Evolutionary conservation across 2,329 filamentous ascomycete species (phyloP).

Genomic region (Aphanoascus verrucosus): DNA sequence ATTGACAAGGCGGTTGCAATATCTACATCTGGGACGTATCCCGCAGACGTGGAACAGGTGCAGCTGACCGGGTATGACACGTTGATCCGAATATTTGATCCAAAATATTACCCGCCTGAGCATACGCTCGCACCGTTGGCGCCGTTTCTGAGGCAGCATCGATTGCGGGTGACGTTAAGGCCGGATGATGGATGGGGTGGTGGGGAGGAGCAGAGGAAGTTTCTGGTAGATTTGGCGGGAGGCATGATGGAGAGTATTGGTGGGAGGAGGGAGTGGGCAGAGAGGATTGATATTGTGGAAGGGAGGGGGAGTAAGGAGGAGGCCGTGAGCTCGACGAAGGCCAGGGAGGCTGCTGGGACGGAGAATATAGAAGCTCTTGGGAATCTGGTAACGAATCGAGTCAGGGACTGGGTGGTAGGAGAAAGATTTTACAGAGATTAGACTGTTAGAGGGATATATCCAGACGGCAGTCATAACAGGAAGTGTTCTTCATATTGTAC

Average conservation of each 20-base stretch:
- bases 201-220: slow-evolving; percentile 31
- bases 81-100: slow-evolving; percentile 38
- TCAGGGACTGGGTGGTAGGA: slow-evolving; percentile 26
- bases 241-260: slow-evolving; percentile 31
- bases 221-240: slow-evolving; percentile 28
- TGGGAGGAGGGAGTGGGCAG: slow-evolving; percentile 34
- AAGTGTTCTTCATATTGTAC: not conserved
- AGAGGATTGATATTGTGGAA: slow-evolving; percentile 34
- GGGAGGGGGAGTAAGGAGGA: slow-evolving; percentile 28
- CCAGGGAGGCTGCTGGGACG: slow-evolving; percentile 28
- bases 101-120: slow-evolving; percentile 40
- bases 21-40: slow-evolving; percentile 28
- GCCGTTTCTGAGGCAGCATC: slow-evolving; percentile 35
- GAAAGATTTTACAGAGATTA: slow-evolving; percentile 24
- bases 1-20: slow-evolving; percentile 39
- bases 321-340: slow-evolving; percentile 36
- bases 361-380: slow-evolving; percentile 25
- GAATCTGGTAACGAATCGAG: slow-evolving; percentile 27
- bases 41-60: slow-evolving; percentile 32
- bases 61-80: slow-evolving; percentile 43
- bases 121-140: slow-evolving; percentile 34
- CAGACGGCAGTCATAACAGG: not conserved
- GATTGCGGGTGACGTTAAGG: slow-evolving; percentile 36
- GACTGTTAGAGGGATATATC: not conserved
- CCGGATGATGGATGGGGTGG: slow-evolving; percentile 33